Conservation (phyloP, 75 land plant species). For the Selaginella tamariscina region DNA sequence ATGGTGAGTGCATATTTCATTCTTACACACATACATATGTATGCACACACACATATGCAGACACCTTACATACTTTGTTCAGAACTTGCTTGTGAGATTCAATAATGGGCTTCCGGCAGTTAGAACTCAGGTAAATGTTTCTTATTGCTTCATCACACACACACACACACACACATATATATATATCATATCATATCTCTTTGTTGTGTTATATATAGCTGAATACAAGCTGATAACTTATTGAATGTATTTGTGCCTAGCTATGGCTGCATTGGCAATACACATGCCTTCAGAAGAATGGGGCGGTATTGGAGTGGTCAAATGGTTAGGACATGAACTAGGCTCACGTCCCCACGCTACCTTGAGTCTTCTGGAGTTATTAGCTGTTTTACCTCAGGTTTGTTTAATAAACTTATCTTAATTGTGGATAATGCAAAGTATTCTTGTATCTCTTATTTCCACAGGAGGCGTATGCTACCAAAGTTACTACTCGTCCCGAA, state of each 20-base stretch:
- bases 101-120: constrained; percentile 77
- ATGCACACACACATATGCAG: too few species aligned
- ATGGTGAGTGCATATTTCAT: constrained; percentile 31
- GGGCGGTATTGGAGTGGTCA: constrained; percentile 80
- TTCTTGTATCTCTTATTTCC: background rate
- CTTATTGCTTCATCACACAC: too few species aligned
- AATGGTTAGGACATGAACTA: constrained; percentile 72
- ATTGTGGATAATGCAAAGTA: background rate
- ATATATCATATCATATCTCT: too few species aligned
- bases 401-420: background rate
- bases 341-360: constrained; percentile 49
- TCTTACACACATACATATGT: background rate
- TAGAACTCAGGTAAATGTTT: constrained; percentile 96
- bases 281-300: constrained; percentile 70
- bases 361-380: constrained; percentile 60
- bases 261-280: background rate
- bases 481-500: constrained; percentile 85
- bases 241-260: background rate
- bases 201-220: background rate
- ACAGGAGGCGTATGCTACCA: constrained; percentile 76
- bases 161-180: too few species aligned
- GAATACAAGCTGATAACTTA: background rate
- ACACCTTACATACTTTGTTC: constrained; percentile 17
- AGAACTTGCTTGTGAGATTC: constrained; percentile 65
- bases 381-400: constrained; percentile 86